Evolutionary conservation across 2,329 filamentous ascomycete species (phyloP).

Genomic region (Juglanconis sp.): DNA sequence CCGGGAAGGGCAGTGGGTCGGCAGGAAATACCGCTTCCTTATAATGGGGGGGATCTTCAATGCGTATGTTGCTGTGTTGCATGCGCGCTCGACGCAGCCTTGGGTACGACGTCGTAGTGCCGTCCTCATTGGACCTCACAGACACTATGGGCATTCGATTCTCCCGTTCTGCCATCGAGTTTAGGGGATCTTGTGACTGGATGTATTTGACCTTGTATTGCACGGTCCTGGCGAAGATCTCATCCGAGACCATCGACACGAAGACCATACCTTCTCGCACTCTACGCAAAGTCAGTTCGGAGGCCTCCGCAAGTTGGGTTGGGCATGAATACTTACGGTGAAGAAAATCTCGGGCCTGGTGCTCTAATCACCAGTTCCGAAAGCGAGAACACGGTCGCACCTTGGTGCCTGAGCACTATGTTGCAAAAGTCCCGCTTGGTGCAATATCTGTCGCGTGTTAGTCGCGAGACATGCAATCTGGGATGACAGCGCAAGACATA

Average conservation of each 20-base stretch:
- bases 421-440: constrained; percentile 87
- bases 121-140: constrained; percentile 50
- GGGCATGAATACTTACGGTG: constrained; percentile 63
- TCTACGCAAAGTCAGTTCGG: constrained; percentile 39
- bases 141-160: constrained; percentile 41
- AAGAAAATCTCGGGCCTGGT: constrained; percentile 75
- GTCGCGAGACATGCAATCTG: background rate
- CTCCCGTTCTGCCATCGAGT: constrained; percentile 19
- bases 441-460: constrained; percentile 55
- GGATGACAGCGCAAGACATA: background rate
- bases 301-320: too few relatives aligned
- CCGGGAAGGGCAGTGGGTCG: constrained; percentile 11
- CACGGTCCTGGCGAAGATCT: constrained; percentile 69
- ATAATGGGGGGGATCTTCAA: constrained; percentile 39
- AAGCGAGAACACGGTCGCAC: constrained; percentile 75
- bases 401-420: constrained; percentile 77
- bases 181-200: constrained; percentile 23
- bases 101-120: constrained; percentile 43
- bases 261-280: constrained; percentile 92
- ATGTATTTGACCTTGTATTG: constrained; percentile 72
- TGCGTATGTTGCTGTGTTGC: constrained; percentile 36
- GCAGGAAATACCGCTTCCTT: constrained; percentile 16
- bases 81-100: constrained; percentile 43
- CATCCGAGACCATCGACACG: constrained; percentile 78
- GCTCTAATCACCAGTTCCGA: constrained; percentile 87